A percentile compares a stretch with the other conserved stretches of the same genome.
phyloP scores from a whole-genome alignment of 805 yeast species.

The Danielozyma ontarioensis region DNA sequence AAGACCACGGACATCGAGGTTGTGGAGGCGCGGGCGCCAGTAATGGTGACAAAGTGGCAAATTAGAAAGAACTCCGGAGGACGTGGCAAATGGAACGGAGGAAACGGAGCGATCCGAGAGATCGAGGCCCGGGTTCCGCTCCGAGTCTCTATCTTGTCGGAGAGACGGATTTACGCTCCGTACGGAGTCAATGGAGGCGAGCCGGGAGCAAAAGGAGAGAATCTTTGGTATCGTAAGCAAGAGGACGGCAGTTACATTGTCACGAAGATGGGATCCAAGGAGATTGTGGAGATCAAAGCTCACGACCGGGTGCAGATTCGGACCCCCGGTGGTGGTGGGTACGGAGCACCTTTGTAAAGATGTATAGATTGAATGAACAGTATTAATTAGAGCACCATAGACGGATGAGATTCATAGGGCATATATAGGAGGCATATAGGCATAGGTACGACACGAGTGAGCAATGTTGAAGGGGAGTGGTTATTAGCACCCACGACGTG shows the following conservation, averaged over 20 bases:
- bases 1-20: not conserved
- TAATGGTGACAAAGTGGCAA: not conserved
- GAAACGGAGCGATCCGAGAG: conserved; percentile 1
- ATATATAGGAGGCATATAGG: no score
- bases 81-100: not conserved
- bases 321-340: conserved; percentile 3
- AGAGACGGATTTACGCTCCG: not conserved
- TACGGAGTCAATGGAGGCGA: conserved; percentile 5
- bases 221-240: not conserved
- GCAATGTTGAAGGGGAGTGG: no score
- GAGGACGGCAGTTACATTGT: not conserved
- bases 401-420: not conserved
- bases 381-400: not conserved
- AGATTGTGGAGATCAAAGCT: not conserved
- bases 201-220: conserved; percentile 1
- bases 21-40: not conserved
- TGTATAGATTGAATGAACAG: no score
- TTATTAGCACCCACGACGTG: no score
- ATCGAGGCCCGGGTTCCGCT: conserved; percentile 8
- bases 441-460: no score
- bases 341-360: not conserved
- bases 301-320: conserved; percentile 1
- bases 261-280: conserved; percentile 1
- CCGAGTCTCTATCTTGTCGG: conserved; percentile 6
- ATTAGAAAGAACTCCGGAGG: not conserved